These are phyloP conservation scores for Claviceps arundinis DNA, from an alignment of 2,329 filamentous ascomycete genomes.

Conservation along the genomic window DNA sequence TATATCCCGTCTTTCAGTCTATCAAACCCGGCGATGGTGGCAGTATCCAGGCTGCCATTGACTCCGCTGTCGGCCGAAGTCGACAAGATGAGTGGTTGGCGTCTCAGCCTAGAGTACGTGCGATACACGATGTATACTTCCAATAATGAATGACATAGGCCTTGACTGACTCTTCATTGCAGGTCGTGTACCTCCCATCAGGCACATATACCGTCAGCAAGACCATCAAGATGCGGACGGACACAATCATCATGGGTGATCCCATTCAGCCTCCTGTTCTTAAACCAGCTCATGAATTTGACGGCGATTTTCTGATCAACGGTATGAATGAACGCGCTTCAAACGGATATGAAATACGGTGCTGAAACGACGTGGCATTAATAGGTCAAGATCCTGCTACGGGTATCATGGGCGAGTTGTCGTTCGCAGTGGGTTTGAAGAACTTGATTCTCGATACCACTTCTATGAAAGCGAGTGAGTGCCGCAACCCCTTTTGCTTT, in stretches of 20 bases:
- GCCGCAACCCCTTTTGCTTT: not conserved
- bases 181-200: conserved; percentile 28
- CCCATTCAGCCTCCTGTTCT: conserved; percentile 28
- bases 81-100: conserved; percentile 27
- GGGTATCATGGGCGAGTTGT: conserved; percentile 21
- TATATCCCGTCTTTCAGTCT: conserved; percentile 25
- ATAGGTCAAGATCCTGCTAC: conserved; percentile 21
- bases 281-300: conserved; percentile 25
- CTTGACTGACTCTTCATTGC: not conserved
- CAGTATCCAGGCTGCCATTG: conserved; percentile 26
- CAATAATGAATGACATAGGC: too few species aligned
- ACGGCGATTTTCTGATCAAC: conserved; percentile 19
- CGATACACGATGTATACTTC: not conserved
- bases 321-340: conserved; percentile 10
- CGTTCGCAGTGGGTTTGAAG: conserved; percentile 29
- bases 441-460: conserved; percentile 31
- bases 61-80: conserved; percentile 18
- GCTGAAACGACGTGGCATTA: not conserved
- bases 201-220: conserved; percentile 26
- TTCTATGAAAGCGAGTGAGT: conserved; percentile 17
- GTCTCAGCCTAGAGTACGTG: conserved; percentile 25
- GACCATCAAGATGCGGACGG: conserved; percentile 29
- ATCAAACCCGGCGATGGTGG: conserved; percentile 24
- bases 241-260: conserved; percentile 33
- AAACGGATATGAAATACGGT: too few species aligned